phyloP scores from a whole-genome alignment of 306 rosid genomes.

The Prunus davidiana region DNA sequence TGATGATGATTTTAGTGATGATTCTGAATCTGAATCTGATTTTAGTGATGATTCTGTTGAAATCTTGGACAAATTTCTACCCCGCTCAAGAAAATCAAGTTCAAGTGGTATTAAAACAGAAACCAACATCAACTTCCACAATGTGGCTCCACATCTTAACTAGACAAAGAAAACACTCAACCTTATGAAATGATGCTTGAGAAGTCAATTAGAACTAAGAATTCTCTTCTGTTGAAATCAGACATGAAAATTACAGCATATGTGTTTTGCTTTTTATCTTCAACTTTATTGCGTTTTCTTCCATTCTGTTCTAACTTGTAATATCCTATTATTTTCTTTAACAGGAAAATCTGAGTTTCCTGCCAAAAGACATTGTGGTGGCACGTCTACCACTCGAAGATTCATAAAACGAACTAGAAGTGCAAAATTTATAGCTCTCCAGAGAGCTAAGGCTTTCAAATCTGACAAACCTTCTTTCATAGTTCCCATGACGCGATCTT shows the following conservation, averaged over 20 bases:
- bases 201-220: background rate
- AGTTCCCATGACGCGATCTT: constrained; percentile 15
- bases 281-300: background rate
- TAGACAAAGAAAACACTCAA: background rate
- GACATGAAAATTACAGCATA: background rate
- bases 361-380: background rate
- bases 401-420: background rate
- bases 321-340: background rate
- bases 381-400: background rate
- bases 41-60: background rate
- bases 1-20: background rate
- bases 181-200: background rate
- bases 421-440: background rate
- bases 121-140: background rate
- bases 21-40: background rate
- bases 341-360: background rate
- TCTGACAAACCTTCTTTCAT: constrained; percentile 17
- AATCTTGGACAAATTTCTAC: background rate
- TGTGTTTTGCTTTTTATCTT: background rate
- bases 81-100: background rate
- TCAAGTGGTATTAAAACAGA: background rate
- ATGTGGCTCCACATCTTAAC: too few relatives aligned
- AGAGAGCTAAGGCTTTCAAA: constrained; percentile 18
- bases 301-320: background rate
- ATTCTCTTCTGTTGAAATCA: background rate